Percentiles rank a stretch among this genome's conserved stretches.
Conservation (phyloP, 352 stramenopile species). For the Globisporangium emineosum region DNA sequence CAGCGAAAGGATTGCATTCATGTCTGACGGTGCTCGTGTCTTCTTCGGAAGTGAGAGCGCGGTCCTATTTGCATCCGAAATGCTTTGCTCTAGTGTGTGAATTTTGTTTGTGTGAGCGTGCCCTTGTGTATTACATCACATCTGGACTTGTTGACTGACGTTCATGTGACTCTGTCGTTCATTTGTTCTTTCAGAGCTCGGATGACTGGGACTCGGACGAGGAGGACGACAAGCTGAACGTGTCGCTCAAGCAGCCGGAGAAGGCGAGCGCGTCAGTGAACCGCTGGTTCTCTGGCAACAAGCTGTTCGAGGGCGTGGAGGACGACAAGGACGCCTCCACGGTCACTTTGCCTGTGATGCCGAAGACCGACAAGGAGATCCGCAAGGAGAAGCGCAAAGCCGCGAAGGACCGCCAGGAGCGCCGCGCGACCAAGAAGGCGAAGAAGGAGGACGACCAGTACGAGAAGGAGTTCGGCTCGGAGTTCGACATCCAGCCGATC, state of each 20-base stretch:
- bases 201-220: slow-evolving; percentile 64
- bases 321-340: slow-evolving; percentile 47
- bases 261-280: slow-evolving; percentile 72
- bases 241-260: slow-evolving; percentile 74
- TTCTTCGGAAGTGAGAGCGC: slow-evolving; percentile 27
- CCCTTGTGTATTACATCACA: not conserved
- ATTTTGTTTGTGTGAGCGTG: slow-evolving; percentile 4
- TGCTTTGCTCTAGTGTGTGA: slow-evolving; percentile 4
- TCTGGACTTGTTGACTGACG: not conserved
- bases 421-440: slow-evolving; percentile 66
- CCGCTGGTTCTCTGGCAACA: slow-evolving; percentile 84
- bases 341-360: slow-evolving; percentile 78
- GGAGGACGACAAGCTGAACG: slow-evolving; percentile 58
- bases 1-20: slow-evolving; percentile 66
- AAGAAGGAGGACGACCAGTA: slow-evolving; percentile 86
- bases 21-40: slow-evolving; percentile 69
- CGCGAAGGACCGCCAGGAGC: slow-evolving; percentile 89
- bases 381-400: slow-evolving; percentile 97
- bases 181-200: slow-evolving; percentile 59
- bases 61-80: slow-evolving; percentile 85
- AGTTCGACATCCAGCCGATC: slow-evolving; percentile 60
- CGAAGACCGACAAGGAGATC: slow-evolving; percentile 98
- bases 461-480: slow-evolving; percentile 70
- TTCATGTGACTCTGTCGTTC: not conserved
- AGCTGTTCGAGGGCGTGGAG: slow-evolving; percentile 75